phyloP scores from a whole-genome alignment of 1,139 yeast species.

The Blastobotrys elegans region DNA sequence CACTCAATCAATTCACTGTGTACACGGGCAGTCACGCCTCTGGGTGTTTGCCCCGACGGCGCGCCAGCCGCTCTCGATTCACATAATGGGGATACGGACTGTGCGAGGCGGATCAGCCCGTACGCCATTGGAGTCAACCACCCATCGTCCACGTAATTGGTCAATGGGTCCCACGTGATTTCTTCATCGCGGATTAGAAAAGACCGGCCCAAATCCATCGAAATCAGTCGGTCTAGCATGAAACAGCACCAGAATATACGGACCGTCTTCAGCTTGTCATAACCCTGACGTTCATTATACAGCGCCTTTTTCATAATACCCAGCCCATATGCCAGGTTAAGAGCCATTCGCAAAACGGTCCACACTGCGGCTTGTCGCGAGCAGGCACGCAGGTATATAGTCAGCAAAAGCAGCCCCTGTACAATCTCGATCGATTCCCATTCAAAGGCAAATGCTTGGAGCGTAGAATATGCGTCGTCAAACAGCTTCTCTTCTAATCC shows the following conservation, averaged over 20 bases:
- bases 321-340: constrained; percentile 53
- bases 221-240: constrained; percentile 51
- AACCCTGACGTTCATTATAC: constrained; percentile 26
- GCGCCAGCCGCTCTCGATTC: constrained; percentile 2
- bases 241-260: constrained; percentile 57
- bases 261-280: constrained; percentile 48
- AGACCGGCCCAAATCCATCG: constrained; percentile 51
- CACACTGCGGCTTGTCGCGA: constrained; percentile 56
- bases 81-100: constrained; percentile 18
- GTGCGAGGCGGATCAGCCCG: constrained; percentile 30
- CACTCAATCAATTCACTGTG: constrained; percentile 14
- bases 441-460: constrained; percentile 51
- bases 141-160: constrained; percentile 41
- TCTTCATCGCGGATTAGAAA: constrained; percentile 43
- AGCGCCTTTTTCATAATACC: constrained; percentile 40
- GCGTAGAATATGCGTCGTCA: constrained; percentile 45
- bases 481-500: constrained; percentile 52
- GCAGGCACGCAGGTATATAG: constrained; percentile 50
- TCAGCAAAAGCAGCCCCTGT: constrained; percentile 56
- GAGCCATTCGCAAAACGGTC: constrained; percentile 51
- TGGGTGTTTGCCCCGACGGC: constrained; percentile 10
- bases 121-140: constrained; percentile 51
- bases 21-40: constrained; percentile 13
- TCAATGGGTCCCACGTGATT: constrained; percentile 37
- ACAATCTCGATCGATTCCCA: constrained; percentile 65